Evolutionary conservation across 768 basidiomycete genomes (phyloP), one percentile per base, ranked within the genome.

Genomic region (Mycena capillaripes): DNA sequence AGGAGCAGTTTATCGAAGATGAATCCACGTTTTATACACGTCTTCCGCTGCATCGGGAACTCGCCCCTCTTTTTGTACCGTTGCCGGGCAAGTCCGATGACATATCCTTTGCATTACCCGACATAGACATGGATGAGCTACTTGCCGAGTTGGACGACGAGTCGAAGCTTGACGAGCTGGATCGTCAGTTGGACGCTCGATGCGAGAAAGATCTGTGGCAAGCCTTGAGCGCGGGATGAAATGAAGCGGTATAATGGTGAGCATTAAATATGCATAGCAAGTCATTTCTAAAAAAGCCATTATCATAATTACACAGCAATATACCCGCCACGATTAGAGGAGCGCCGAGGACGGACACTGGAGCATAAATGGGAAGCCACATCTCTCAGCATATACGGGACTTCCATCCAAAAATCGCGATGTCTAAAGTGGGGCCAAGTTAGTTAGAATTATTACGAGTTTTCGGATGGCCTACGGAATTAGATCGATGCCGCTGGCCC

Each of bases 341-440:
- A 84, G 42, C 89, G 89, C 76, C 90, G 88, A 74, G 92, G 90
- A 59, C 92, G 91, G 46, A 93, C 88, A 52, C 87, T 87, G 19
- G 93, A 91, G 81, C 93, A 95, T 44, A 96, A 81, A 81, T 95
- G 94, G 25, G 91, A 89, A 61, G 92, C 79, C 27, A 96, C 92
- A 76, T 96, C 95, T 50, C 87, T 87, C 53, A 95, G 80, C 90
- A 96, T 93, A 75, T 94, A 95, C 5, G 95, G 95, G 3, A 96
- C 93, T 81, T 96, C 95, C 79, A 90, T 85, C 95, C 95, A 96
- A 81, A 96, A 96, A 78, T 95, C 94, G 58, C 95, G 93, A 81
- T 96, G 95, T 70, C 94, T 96, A 17, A 32, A 71, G 57, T 48
- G 50, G 48, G 63, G 65, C 64, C 16, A 50, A 64, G 63, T 70